A percentile compares a stretch with the other conserved stretches of the same genome.
Evolutionary conservation across 768 basidiomycete genomes (phyloP).

Genomic region (Chlorophyllum brunneum): DNA sequence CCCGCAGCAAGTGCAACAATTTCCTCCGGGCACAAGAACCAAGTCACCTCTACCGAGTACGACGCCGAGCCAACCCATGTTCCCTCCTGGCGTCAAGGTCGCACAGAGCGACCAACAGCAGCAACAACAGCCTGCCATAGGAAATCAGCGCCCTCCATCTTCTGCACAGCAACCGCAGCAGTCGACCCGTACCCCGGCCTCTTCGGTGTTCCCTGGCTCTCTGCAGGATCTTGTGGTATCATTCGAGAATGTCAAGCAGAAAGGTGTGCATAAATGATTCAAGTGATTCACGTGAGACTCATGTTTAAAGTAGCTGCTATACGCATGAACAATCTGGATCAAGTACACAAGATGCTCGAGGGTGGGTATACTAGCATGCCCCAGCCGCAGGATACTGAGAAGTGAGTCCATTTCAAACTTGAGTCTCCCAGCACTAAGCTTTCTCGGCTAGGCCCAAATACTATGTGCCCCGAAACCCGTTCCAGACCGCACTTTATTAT

Average conservation of each 20-base stretch:
- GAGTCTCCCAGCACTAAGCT: not conserved
- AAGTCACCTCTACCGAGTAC: conserved; percentile 36
- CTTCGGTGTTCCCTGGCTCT: conserved; percentile 71
- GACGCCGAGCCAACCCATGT: conserved; percentile 51
- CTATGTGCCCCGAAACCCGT: conserved; percentile 91
- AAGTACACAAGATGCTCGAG: conserved; percentile 91
- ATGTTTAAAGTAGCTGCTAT: conserved; percentile 50
- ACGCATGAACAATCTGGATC: conserved; percentile 83
- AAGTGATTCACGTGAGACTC: not conserved
- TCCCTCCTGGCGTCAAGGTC: conserved; percentile 68
- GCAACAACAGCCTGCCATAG: conserved; percentile 25
- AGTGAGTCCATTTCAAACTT: conserved; percentile 44
- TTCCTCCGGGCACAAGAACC: conserved; percentile 18
- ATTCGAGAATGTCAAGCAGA: conserved; percentile 96
- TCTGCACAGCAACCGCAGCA: conserved; percentile 41
- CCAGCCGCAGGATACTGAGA: conserved; percentile 92
- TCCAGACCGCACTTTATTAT: conserved; percentile 89
- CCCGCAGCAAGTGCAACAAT: conserved; percentile 40
- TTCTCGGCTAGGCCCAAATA: conserved; percentile 76
- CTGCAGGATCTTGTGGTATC: conserved; percentile 90
- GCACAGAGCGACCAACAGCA: conserved; percentile 40
- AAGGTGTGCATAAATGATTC: conserved; percentile 51
- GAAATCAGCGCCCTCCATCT: conserved; percentile 52
- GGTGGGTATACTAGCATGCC: conserved; percentile 87
- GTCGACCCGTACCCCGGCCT: conserved; percentile 13